Evolutionary conservation across 495 filamentous ascomycete species (phyloP).

Genomic region (Penicillium odoratum): DNA sequence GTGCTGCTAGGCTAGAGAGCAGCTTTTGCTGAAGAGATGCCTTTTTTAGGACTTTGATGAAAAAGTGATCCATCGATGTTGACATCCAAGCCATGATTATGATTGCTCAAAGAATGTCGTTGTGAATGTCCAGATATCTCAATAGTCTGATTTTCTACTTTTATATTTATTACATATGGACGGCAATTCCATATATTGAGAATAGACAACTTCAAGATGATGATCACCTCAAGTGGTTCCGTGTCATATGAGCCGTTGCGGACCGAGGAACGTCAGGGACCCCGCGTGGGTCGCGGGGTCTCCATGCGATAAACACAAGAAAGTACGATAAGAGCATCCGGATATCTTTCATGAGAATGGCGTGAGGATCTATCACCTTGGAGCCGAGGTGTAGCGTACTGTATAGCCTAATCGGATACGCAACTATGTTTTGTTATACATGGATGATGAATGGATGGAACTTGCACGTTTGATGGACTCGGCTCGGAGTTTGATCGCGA

Average conservation of each 20-base stretch:
- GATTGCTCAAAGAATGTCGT: too few relatives aligned
- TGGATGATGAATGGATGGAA: neutral
- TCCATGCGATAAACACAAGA: neutral
- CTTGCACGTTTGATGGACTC: neutral
- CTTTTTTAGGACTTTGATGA: neutral
- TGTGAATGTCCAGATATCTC: too few relatives aligned
- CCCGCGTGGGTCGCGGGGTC: neutral
- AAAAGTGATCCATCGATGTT: neutral
- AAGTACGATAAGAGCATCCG: neutral
- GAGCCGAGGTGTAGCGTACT: neutral
- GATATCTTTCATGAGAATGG: neutral
- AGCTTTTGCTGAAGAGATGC: conserved; percentile 7
- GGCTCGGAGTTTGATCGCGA: too few relatives aligned
- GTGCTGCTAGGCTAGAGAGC: conserved; percentile 8
- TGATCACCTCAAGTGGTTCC: neutral
- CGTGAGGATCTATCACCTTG: conserved; percentile 5
- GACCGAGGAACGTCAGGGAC: conserved; percentile 5
- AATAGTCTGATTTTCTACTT: too few relatives aligned
- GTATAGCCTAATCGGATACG: neutral
- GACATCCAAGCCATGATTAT: neutral
- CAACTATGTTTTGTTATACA: neutral
- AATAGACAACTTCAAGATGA: neutral
- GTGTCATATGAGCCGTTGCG: neutral
- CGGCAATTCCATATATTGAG: too few relatives aligned
- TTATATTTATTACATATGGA: too few relatives aligned